Evolutionary conservation across 441 rosid genomes (phyloP), one percentile per base, ranked within the genome.

Genomic region (Erodium moschatum): DNA sequence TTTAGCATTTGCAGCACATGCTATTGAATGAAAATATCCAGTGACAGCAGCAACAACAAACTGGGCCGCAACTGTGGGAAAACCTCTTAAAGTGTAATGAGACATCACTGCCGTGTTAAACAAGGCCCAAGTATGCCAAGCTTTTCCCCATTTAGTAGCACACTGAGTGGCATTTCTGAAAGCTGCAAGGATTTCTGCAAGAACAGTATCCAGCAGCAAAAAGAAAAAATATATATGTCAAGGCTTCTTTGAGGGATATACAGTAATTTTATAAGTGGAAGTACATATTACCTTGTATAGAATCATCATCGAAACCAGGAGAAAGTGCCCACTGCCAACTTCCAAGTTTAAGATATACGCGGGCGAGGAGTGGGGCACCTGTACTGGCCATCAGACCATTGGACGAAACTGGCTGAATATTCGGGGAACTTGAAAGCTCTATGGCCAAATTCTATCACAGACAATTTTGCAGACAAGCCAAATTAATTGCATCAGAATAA

Each of bases 111-210:
- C 97, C 9, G 99, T 92, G 78, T 92, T 96, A 81, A 96, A 96
- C 81, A 96, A 81, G 60, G 99, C 99, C 99, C 98, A 96, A 42
- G 79, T 81, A 69, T 96, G 99, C 99, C 99, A 96, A 84, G 98
- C 97, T 80, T 89, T 96, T 54, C 86, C 88, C 99, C 99, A 92
- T 80, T 90, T 85, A 66, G 88, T 71, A 27, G 97, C 97, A 77
- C 74, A 96, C 21, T 81, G 84, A 44, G 99, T 92, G 70, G 98
- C 96, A 69, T 81, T 88, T 80, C 85, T 70, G 76, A 90, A 90
- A 10, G 99, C 85, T 48, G 78, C 75, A 76, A 83, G 95, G 69
- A 90, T 92, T 77, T 90, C 99, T 95, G 82, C 76, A 79, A 69
- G 67, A 52, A 64, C 24, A 69, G 7, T 60, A 60, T 21, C 20